Evolutionary conservation across 2,329 filamentous ascomycete species (phyloP), one percentile per base, ranked within the genome.

Genomic region (Calycina herbarum): DNA sequence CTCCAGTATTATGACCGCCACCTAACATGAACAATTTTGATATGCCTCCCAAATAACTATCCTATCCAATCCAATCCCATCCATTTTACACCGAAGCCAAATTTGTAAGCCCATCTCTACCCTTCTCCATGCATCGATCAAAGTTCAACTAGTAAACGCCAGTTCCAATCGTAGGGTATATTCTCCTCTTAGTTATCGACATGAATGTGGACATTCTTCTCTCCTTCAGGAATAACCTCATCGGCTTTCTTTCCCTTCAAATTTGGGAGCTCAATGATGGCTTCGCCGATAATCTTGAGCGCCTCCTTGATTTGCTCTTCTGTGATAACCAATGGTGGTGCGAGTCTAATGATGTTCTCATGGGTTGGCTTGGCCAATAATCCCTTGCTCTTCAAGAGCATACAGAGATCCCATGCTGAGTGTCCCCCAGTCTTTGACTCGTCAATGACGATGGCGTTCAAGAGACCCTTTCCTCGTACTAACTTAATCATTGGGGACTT

Each of bases 301-400:
- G 94, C 90, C 75, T 88, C 86, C 72, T 88, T 84, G 71, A 99
- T 89, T 80, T 99, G 88, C 67, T 89, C 86, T 75, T 98, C 93
- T 31, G 89, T 93, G 75, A 99, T 98, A 70, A 99, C 93, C 63
- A 99, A 83, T 24, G 95, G 95, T 58, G 95, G 95, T n/a, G 95
- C 95, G 68, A 99, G 90, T 65, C 95, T 91, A 77, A 99, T 99
- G 78, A 99, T 98, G 80, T 98, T 97, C 76, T 96, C 90, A 79
- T 99, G 95, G 6, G 95, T 99, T 35, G 95, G 95, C 86, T 99
- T 99, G 74, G 95, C 95, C 85, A 99, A 78, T 64, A 99, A 82
- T 66, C 95, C 95, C 85, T 97, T 98, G 79, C 90, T 87, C 84
- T 98, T 98, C 82, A 97, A 87, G 76, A 98, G 80, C 83, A 99